These are phyloP conservation scores for Tardiomyces digboiensis DNA, from an alignment of 1,139 yeast species.

Conservation along the genomic window DNA sequence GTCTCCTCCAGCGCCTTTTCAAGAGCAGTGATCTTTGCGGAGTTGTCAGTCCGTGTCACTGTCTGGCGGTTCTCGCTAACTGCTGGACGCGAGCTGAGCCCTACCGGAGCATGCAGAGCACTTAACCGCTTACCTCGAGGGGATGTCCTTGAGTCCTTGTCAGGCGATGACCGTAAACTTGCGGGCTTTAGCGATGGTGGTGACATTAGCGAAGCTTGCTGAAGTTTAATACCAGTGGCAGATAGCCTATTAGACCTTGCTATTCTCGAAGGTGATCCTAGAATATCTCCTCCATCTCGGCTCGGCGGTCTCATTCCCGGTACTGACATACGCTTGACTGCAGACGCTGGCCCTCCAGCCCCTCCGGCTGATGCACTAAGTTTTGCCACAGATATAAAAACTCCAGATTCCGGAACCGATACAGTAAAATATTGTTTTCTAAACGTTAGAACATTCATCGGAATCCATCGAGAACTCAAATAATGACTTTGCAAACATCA, in stretches of 20 bases:
- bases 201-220: background rate
- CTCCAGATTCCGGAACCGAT: constrained; percentile 13
- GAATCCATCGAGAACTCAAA: constrained; percentile 52
- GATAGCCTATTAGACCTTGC: background rate
- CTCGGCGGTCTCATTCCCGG: background rate
- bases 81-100: background rate
- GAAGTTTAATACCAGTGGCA: background rate
- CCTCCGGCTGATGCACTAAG: constrained; percentile 1
- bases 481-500: no score
- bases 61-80: background rate
- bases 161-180: background rate
- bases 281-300: background rate
- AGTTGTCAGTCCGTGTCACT: constrained; percentile 1
- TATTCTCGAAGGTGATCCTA: background rate
- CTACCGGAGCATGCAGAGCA: background rate
- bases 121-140: background rate
- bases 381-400: constrained; percentile 12
- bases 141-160: background rate
- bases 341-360: background rate
- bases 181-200: background rate
- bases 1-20: constrained; percentile 2
- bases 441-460: constrained; percentile 57
- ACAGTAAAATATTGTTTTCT: background rate
- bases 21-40: constrained; percentile 4
- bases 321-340: background rate